Conservation (phyloP, 2,329 filamentous ascomycete genomes). For the Periglandula ipomoeae region DNA sequence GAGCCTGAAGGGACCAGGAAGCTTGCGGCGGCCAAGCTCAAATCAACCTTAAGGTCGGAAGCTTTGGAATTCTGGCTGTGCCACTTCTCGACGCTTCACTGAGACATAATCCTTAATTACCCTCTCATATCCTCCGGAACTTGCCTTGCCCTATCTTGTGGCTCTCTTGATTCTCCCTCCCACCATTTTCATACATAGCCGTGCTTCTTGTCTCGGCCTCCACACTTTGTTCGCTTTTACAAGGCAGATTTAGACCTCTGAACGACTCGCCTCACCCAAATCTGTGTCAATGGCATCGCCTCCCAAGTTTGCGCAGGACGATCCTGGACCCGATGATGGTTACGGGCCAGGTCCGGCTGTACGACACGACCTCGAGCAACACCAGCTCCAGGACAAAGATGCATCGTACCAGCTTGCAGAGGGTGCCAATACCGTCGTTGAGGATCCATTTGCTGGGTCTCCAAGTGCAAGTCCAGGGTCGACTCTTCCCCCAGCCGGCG, state of each 20-base stretch:
- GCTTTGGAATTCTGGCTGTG: background rate
- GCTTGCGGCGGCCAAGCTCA: background rate
- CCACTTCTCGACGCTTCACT: background rate
- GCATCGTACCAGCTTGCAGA: background rate
- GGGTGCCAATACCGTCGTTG: background rate
- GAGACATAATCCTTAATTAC: background rate
- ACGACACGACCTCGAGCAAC: background rate
- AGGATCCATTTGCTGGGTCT: background rate
- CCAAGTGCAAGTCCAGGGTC: background rate
- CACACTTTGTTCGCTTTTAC: background rate
- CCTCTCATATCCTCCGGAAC: background rate
- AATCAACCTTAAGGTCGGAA: background rate
- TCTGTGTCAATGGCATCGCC: slow-evolving; percentile 6
- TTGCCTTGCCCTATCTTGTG: background rate
- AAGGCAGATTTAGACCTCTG: background rate
- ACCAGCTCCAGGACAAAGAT: background rate
- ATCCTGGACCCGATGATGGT: background rate
- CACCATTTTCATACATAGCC: background rate
- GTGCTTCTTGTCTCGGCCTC: background rate
- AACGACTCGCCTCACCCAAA: background rate
- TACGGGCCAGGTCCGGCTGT: background rate
- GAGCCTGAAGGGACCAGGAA: background rate
- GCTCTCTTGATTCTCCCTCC: background rate
- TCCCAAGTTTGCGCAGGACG: slow-evolving; percentile 4
- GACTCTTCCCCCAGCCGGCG: background rate